Conservation (phyloP, 1,284 basidiomycete genomes). For the Pisolithus thermaeus region DNA sequence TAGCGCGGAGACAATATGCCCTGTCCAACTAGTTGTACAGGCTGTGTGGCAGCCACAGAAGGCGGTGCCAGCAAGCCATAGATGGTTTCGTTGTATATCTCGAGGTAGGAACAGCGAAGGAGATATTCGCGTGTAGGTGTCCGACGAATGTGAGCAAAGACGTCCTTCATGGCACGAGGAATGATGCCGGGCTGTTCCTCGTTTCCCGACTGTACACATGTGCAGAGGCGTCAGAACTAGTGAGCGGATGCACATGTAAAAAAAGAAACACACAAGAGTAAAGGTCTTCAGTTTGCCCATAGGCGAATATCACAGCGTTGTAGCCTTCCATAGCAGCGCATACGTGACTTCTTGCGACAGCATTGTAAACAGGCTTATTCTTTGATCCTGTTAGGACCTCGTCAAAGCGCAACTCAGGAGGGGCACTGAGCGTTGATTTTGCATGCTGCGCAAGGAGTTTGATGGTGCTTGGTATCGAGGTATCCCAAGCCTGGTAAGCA, state of each 20-base stretch:
- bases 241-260: neutral
- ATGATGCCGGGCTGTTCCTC: conserved; percentile 90
- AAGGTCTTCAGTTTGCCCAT: conserved; percentile 94
- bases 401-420: conserved; percentile 65
- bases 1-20: conserved; percentile 62
- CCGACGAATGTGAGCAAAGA: conserved; percentile 70
- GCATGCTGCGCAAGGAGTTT: conserved; percentile 54
- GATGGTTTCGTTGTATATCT: conserved; percentile 95
- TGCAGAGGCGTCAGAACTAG: neutral
- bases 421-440: conserved; percentile 38
- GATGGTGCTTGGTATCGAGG: conserved; percentile 40
- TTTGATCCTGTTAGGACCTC: conserved; percentile 76
- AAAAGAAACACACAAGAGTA: conserved; percentile 54
- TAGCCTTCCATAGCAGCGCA: conserved; percentile 93
- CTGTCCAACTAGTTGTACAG: conserved; percentile 65
- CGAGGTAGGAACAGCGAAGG: conserved; percentile 89
- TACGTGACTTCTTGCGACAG: conserved; percentile 83
- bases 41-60: conserved; percentile 51
- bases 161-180: conserved; percentile 83
- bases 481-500: conserved; percentile 51
- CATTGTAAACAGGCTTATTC: conserved; percentile 82
- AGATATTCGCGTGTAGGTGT: conserved; percentile 85
- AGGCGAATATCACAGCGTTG: conserved; percentile 93
- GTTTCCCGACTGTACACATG: conserved; percentile 42
- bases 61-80: conserved; percentile 81